Evolutionary conservation across 306 rosid genomes (phyloP).

Genomic region (Medicago truncatula): DNA sequence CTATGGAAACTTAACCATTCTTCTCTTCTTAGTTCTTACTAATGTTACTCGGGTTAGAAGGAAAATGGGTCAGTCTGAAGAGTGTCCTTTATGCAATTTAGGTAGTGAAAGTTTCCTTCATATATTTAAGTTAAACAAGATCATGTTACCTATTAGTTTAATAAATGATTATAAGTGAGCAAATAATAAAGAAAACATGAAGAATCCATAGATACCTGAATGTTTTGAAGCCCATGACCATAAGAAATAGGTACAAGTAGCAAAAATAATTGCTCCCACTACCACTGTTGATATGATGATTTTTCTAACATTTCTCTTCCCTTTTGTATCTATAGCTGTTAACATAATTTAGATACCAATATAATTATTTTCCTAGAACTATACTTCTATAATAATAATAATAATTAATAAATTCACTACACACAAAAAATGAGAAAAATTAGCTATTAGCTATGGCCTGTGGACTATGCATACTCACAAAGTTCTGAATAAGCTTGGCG

Average conservation of each 20-base stretch:
- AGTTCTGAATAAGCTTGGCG: neutral
- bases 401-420: too few species aligned
- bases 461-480: neutral
- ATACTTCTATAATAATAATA: neutral
- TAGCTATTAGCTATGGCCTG: too few species aligned
- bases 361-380: neutral
- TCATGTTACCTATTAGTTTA: too few species aligned
- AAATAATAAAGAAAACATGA: neutral
- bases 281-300: neutral
- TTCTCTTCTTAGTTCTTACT: too few species aligned
- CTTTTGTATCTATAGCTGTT: conserved; percentile 1
- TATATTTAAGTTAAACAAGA: too few species aligned
- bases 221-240: conserved; percentile 25
- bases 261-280: conserved; percentile 23
- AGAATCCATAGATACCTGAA: neutral
- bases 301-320: neutral
- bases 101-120: too few species aligned
- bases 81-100: too few species aligned
- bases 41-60: too few species aligned
- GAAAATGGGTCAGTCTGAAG: too few species aligned
- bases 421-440: too few species aligned
- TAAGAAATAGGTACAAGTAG: conserved; percentile 21
- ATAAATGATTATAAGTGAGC: too few species aligned
- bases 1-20: too few species aligned
- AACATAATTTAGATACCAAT: neutral